Conservation (phyloP, 2,329 filamentous ascomycete species). For the Thermomyces lanuginosus region DNA sequence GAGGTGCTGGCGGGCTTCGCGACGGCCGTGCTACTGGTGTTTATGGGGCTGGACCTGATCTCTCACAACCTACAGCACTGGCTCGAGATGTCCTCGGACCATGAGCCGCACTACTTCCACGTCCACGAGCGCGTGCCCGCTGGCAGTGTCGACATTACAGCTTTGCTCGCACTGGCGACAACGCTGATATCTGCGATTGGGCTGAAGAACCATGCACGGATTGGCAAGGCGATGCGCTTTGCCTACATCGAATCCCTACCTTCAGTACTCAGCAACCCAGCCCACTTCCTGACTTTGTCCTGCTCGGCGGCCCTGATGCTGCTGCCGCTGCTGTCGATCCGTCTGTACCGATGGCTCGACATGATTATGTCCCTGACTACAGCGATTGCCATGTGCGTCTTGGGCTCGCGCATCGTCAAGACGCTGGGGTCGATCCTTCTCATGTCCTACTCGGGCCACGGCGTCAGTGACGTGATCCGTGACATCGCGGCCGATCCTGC, state of each 20-base stretch:
- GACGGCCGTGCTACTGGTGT: constrained; percentile 89
- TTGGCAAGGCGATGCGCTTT: constrained; percentile 80
- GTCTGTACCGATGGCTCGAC: constrained; percentile 73
- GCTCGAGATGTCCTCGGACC: constrained; percentile 61
- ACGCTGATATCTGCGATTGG: constrained; percentile 77
- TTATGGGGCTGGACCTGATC: constrained; percentile 90
- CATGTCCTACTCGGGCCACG: constrained; percentile 59
- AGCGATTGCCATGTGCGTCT: constrained; percentile 70
- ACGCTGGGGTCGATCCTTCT: constrained; percentile 85
- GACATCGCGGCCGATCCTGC: constrained; percentile 70
- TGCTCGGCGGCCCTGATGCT: constrained; percentile 68
- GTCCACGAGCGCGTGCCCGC: constrained; percentile 50
- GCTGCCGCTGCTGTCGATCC: constrained; percentile 63
- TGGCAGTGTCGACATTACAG: constrained; percentile 66
- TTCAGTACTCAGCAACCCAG: constrained; percentile 80
- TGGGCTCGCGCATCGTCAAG: constrained; percentile 69
- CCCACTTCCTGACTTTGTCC: constrained; percentile 81
- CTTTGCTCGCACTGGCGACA: constrained; percentile 62
- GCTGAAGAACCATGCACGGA: constrained; percentile 77
- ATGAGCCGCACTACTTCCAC: constrained; percentile 57
- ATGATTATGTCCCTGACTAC: constrained; percentile 65
- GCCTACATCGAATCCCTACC: constrained; percentile 68
- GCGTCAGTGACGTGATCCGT: constrained; percentile 57
- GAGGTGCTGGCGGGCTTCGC: constrained; percentile 93
- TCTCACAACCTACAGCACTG: constrained; percentile 87